Evolutionary conservation across 1,139 yeast species (phyloP), one percentile per base, ranked within the genome.

Genomic region (Zygosaccharomyces sapae): DNA sequence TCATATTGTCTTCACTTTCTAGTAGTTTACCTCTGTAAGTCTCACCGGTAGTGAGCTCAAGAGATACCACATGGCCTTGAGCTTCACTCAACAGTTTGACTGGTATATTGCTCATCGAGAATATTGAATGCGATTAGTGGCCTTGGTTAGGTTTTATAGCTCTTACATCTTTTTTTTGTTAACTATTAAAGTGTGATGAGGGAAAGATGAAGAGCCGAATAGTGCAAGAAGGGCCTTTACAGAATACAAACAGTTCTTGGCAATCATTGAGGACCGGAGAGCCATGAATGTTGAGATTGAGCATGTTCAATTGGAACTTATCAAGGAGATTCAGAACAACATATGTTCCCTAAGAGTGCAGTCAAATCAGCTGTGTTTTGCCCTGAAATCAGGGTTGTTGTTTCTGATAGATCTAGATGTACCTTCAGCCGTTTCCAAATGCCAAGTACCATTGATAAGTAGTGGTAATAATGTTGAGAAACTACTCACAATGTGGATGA

Each of bases 1-100:
- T 92, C 98, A 92, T 92, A 65, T 85, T 90, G 63, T 92, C 98
- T 68, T 59, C 70, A 67, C 85, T 83, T 60, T 86, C 95, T 9
- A 85, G 68, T 38, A 92, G 74, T 63, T 85, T 88, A 1, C 97
- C 97, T 37, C 95, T 76, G 64, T 90, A 90, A 0, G 86, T 79
- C 57, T 86, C 92, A 1, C 97, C 97, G 1, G 92, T 83, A 24
- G 80, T 79, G 46, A 92, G 76, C 66, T 92, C 98, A 24, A 90
- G 69, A 1, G 95, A 81, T 27, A 92, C 82, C 16, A 82, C 72
- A 63, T 92, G 98, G 40, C 97, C 97, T 61, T 80, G 85, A 8
- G 96, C 88, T 68, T 89, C 98, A 62, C 82, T 87, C 45, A 92
- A 74, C 35, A 92, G 81, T 66, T 90, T 84, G 9, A 89, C 83